A percentile compares a stretch with the other conserved stretches of the same genome.
Evolutionary conservation across 2,329 filamentous ascomycete species (phyloP).

Genomic region (Phialophora expanda): DNA sequence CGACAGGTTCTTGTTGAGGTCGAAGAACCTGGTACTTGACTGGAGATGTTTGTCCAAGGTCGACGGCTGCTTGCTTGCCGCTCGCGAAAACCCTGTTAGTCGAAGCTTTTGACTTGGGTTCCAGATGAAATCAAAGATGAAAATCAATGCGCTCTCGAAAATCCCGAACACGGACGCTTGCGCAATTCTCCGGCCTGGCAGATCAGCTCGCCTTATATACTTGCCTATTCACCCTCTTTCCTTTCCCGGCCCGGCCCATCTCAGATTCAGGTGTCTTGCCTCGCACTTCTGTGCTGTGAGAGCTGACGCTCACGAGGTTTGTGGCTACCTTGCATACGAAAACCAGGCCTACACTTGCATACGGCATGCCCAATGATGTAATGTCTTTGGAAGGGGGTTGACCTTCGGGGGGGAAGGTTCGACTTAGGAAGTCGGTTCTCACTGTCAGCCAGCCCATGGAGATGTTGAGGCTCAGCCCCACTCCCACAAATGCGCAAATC

Average conservation of each 20-base stretch:
- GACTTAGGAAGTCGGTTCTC: background rate
- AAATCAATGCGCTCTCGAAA: background rate
- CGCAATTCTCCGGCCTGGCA: background rate
- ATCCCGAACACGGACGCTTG: constrained; percentile 1
- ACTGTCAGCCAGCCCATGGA: constrained; percentile 4
- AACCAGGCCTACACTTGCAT: background rate
- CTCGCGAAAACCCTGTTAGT: background rate
- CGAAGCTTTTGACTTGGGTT: background rate
- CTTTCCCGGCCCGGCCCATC: background rate
- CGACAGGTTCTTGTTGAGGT: background rate
- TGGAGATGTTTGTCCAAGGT: background rate
- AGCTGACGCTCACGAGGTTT: constrained; percentile 14
- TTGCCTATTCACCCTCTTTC: background rate
- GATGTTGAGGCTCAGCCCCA: background rate
- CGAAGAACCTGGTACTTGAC: background rate
- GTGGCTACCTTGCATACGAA: constrained; percentile 1
- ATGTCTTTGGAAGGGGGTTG: too few species aligned
- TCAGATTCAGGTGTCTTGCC: background rate
- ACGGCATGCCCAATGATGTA: too few species aligned
- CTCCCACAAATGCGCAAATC: background rate
- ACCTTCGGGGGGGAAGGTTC: too few species aligned
- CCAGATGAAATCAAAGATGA: background rate
- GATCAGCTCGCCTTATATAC: constrained; percentile 11
- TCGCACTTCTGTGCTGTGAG: background rate
- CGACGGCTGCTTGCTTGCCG: background rate